phyloP scores from a whole-genome alignment of 176 grass and related monocot genomes.

The Avena atlantica region DNA sequence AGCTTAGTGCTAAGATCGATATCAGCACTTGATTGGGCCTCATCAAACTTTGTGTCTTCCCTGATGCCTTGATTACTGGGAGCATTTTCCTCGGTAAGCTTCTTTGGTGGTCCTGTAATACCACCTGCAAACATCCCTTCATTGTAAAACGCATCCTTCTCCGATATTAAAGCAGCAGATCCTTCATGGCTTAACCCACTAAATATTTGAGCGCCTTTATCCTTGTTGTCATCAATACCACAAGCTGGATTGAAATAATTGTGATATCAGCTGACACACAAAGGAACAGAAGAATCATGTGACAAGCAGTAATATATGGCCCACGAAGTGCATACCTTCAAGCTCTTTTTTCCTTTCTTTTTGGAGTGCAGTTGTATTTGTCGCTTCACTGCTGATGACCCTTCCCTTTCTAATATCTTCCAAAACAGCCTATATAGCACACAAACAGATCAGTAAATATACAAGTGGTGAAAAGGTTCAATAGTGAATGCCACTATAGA shows the following conservation, averaged over 20 bases:
- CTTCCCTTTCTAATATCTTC: conserved; percentile 90
- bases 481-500: not conserved
- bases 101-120: conserved; percentile 29
- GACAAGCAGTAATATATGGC: not conserved
- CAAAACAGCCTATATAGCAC: conserved; percentile 60
- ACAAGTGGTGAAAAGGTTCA: not conserved
- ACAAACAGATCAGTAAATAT: conserved; percentile 30
- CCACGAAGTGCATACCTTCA: conserved; percentile 48
- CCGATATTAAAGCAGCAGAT: conserved; percentile 41
- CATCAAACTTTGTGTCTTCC: conserved; percentile 34
- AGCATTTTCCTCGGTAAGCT: conserved; percentile 27
- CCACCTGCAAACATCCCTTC: conserved; percentile 35
- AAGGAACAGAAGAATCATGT: not conserved
- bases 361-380: conserved; percentile 37
- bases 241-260: conserved; percentile 49
- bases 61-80: conserved; percentile 27
- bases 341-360: conserved; percentile 43
- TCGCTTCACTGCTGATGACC: conserved; percentile 59
- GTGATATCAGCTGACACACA: conserved; percentile 30
- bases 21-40: conserved; percentile 38
- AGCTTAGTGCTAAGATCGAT: conserved; percentile 58
- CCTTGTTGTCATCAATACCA: conserved; percentile 43
- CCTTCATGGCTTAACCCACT: conserved; percentile 41
- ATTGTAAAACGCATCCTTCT: conserved; percentile 53
- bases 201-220: conserved; percentile 36